Base-by-base conservation (phyloP, 1,284 basidiomycete genomes). In the Pseudozyma sp. region DNA sequence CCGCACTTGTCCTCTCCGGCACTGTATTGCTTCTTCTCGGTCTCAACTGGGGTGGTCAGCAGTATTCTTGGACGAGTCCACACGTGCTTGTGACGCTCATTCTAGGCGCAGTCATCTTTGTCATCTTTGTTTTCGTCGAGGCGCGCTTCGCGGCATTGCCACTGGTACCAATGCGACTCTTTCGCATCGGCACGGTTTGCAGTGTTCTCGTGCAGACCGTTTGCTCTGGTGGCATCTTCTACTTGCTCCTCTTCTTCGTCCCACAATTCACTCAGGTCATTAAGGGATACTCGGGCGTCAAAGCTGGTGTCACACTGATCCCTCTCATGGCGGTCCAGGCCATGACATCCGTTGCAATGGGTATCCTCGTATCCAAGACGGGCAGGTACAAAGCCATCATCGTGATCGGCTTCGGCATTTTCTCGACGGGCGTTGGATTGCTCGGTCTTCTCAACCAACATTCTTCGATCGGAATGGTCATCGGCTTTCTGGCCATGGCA, bases 231-330 rank as follows among this genome's bases (percentile, higher is more conserved):
- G 78, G 67, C 21, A 68, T 77, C 36, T 86, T 86, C 59, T 86
- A 63, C 42, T 53, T 77, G 36, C 59, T 78, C 18, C 63, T 81
- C 48, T 80, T 73, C 71, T 90, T 91, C 76, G 87, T 92, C 0
- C 91, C 91, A 0, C 90, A 92, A 69, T 93, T 89, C 82, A 91
- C 92, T 82, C 92, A 93, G 85, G 89, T 92, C 3, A 90, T 89
- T 3, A 86, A 90, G 18, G 90, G 89, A 2, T 90, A 88, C 69
- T 88, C 88, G 8, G 89, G 91, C 0, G 89, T 92, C 42, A 88
- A 88, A 19, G 87, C 87, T 8, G 91, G 90, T 2, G 86, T 90
- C 5, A 89, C 91, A 63, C 87, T 92, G 5, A 87, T 92, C 5
- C 90, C 91, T 0, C 86, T 92, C 18, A 87, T 91, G 19, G 86